These are phyloP conservation scores for Diaporthe sp. DNA, from an alignment of 2,329 filamentous ascomycete species.

Conservation along the genomic window DNA sequence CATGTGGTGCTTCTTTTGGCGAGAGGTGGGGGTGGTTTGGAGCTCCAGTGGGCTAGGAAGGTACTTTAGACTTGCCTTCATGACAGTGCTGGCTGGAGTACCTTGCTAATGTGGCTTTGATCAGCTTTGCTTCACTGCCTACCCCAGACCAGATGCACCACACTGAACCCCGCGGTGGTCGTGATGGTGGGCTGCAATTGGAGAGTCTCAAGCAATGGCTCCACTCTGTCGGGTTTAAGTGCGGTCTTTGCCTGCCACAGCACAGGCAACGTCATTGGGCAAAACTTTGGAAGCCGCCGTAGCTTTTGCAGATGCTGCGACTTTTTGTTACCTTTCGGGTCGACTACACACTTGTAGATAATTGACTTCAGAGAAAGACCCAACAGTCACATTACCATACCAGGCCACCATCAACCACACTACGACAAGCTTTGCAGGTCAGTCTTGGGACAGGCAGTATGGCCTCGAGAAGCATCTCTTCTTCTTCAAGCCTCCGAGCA, in stretches of 20 bases:
- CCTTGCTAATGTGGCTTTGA: neutral
- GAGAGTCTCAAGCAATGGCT: neutral
- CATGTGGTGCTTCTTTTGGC: neutral
- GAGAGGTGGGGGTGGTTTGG: conserved; percentile 21
- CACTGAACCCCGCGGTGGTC: conserved; percentile 14
- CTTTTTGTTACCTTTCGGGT: neutral
- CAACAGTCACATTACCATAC: neutral
- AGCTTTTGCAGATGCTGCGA: neutral
- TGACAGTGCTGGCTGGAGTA: neutral
- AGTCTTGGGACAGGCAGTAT: neutral
- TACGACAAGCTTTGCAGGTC: neutral
- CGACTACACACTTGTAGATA: neutral
- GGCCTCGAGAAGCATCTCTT: conserved; percentile 28
- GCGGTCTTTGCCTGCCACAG: conserved; percentile 5
- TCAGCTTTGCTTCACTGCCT: neutral
- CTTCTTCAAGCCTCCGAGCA: conserved; percentile 15
- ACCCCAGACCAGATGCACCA: conserved; percentile 24
- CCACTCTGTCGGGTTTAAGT: conserved; percentile 25
- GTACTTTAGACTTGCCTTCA: neutral
- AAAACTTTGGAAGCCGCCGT: neutral
- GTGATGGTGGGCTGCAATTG: conserved; percentile 9
- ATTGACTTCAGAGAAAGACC: neutral
- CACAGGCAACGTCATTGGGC: conserved; percentile 24
- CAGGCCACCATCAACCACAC: neutral
- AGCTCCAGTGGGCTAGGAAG: neutral